Percentiles rank a stretch among this genome's conserved stretches.
Evolutionary conservation across 805 yeast genomes (phyloP).

Genomic region (Danielia oregonensis): DNA sequence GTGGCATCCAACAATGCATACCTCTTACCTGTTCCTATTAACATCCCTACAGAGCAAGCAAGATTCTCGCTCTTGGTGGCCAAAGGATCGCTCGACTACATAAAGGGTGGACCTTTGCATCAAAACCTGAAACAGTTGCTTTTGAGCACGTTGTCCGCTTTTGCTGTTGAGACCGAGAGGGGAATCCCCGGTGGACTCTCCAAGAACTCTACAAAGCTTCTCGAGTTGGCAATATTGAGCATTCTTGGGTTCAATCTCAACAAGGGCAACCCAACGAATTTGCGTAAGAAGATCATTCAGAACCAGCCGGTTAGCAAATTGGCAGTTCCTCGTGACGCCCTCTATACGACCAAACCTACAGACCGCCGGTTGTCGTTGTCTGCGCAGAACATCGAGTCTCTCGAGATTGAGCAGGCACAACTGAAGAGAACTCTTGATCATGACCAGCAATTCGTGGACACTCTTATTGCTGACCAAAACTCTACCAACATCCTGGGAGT

Average conservation of each 20-base stretch:
- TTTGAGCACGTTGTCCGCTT: slow-evolving; percentile 44
- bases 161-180: slow-evolving; percentile 48
- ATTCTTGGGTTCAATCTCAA: slow-evolving; percentile 51
- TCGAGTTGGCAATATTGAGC: slow-evolving; percentile 58
- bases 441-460: neutral
- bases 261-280: slow-evolving; percentile 11
- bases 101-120: slow-evolving; percentile 76
- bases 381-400: neutral
- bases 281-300: slow-evolving; percentile 2
- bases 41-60: slow-evolving; percentile 58
- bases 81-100: slow-evolving; percentile 74
- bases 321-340: neutral
- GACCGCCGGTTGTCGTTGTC: slow-evolving; percentile 1
- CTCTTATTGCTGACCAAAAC: neutral
- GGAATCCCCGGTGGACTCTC: slow-evolving; percentile 63
- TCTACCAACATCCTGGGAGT: neutral
- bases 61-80: slow-evolving; percentile 64
- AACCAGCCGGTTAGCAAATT: slow-evolving; percentile 8
- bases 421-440: neutral
- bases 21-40: slow-evolving; percentile 61
- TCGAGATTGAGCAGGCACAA: neutral
- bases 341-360: neutral
- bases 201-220: slow-evolving; percentile 48
- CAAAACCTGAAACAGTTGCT: slow-evolving; percentile 63
- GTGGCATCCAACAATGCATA: slow-evolving; percentile 35